Conservation (phyloP, 805 yeast genomes). For the Saccharomycopsis javanensis region DNA sequence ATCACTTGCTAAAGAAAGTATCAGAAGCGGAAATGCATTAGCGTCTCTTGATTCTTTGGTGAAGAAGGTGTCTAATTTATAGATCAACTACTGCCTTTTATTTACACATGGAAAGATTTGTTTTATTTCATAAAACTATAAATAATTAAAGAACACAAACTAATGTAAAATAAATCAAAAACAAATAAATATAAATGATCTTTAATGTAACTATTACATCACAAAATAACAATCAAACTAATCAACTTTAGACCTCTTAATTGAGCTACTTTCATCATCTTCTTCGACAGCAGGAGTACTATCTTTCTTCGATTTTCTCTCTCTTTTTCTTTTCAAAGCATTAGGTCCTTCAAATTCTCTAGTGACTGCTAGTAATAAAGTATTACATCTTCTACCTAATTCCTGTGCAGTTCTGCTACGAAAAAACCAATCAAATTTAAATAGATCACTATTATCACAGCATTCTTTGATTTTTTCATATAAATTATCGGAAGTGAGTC, state of each 20-base stretch:
- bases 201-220: too few relatives aligned
- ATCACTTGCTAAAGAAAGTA: conserved; percentile 55
- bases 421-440: conserved; percentile 67
- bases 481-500: conserved; percentile 48
- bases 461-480: conserved; percentile 60
- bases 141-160: too few relatives aligned
- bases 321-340: conserved; percentile 39
- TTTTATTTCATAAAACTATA: too few relatives aligned
- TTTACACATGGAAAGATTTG: too few relatives aligned
- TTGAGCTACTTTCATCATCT: not conserved
- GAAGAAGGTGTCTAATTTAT: not conserved
- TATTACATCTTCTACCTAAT: conserved; percentile 56
- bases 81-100: not conserved
- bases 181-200: not conserved
- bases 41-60: conserved; percentile 36
- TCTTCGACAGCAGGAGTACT: not conserved
- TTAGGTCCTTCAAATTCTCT: conserved; percentile 61
- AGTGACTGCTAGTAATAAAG: conserved; percentile 56
- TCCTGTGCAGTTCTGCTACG: conserved; percentile 65
- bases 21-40: conserved; percentile 58
- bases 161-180: not conserved
- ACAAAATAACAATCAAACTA: too few relatives aligned
- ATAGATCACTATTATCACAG: conserved; percentile 46
- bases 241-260: not conserved
- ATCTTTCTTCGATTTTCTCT: conserved; percentile 6